These are phyloP conservation scores for Trichophyton simii DNA, from an alignment of 2,329 filamentous ascomycete genomes.

Conservation along the genomic window DNA sequence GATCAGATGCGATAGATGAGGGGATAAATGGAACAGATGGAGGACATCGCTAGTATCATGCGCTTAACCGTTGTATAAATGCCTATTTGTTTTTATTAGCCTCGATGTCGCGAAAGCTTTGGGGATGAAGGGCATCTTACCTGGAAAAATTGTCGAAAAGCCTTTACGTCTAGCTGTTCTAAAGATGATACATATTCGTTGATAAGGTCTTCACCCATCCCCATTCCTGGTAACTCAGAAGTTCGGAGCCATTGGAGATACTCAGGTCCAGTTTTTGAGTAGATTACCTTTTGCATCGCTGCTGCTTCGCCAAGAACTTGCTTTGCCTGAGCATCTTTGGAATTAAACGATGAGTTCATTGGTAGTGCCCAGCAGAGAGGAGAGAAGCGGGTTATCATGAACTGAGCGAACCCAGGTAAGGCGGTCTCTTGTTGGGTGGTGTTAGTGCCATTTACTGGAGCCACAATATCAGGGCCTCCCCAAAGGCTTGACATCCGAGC, in stretches of 20 bases:
- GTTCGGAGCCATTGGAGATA: constrained; percentile 49
- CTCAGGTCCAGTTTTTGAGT: constrained; percentile 72
- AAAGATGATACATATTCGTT: constrained; percentile 37
- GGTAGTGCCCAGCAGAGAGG: constrained; percentile 82
- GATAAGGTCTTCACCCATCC: constrained; percentile 35
- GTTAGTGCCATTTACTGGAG: constrained; percentile 28
- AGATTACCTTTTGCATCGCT: constrained; percentile 74
- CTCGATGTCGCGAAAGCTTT: neutral
- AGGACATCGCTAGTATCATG: constrained; percentile 20
- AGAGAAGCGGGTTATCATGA: constrained; percentile 82
- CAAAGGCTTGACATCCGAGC: constrained; percentile 73
- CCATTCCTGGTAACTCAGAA: constrained; percentile 36
- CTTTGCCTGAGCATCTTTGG: constrained; percentile 76
- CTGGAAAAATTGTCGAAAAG: constrained; percentile 39
- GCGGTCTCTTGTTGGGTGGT: constrained; percentile 28
- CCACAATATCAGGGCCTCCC: constrained; percentile 69
- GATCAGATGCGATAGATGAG: neutral
- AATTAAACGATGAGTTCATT: constrained; percentile 63
- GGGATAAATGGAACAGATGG: neutral
- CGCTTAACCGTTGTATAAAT: constrained; percentile 35
- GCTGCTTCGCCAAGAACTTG: constrained; percentile 83
- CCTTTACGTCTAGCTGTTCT: constrained; percentile 33
- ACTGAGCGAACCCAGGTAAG: constrained; percentile 79
- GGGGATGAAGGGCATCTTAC: constrained; percentile 18
- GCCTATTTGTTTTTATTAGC: constrained; percentile 18